These are phyloP conservation scores for Wickerhamiella siamensis DNA, from an alignment of 805 yeast species.

Conservation along the genomic window DNA sequence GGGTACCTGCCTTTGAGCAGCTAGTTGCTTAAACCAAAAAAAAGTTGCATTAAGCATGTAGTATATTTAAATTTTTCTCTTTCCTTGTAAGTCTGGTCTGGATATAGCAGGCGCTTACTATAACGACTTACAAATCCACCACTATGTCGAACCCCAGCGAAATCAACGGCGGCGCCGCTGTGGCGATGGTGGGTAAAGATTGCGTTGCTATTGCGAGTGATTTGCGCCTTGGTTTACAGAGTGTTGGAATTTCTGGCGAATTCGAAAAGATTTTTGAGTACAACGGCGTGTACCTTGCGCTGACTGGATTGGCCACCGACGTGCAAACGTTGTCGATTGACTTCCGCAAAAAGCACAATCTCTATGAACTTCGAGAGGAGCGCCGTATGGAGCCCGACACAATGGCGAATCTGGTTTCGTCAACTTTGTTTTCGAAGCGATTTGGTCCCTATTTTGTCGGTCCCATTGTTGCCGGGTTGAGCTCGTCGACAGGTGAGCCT, in stretches of 20 bases:
- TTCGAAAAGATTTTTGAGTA: constrained; percentile 84
- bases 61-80: not conserved
- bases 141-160: constrained; percentile 27
- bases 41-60: not conserved
- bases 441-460: constrained; percentile 92
- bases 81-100: not conserved
- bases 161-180: constrained; percentile 71
- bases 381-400: constrained; percentile 85
- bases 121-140: not conserved
- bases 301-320: constrained; percentile 92
- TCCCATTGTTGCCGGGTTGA: constrained; percentile 90
- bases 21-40: constrained; percentile 30
- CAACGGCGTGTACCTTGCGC: constrained; percentile 68
- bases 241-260: constrained; percentile 79
- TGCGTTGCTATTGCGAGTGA: constrained; percentile 97
- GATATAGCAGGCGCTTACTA: not conserved
- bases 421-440: constrained; percentile 79
- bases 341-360: constrained; percentile 71
- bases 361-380: constrained; percentile 84
- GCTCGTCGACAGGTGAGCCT: constrained; percentile 69
- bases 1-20: constrained; percentile 15
- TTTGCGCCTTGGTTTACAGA: constrained; percentile 83
- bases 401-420: constrained; percentile 81
- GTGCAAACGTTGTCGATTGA: constrained; percentile 69
- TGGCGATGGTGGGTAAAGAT: constrained; percentile 97